Percentiles rank a stretch among this genome's conserved stretches.
Evolutionary conservation across 176 grass and related monocot species (phyloP).

Genomic region (Paspalum vaginatum): DNA sequence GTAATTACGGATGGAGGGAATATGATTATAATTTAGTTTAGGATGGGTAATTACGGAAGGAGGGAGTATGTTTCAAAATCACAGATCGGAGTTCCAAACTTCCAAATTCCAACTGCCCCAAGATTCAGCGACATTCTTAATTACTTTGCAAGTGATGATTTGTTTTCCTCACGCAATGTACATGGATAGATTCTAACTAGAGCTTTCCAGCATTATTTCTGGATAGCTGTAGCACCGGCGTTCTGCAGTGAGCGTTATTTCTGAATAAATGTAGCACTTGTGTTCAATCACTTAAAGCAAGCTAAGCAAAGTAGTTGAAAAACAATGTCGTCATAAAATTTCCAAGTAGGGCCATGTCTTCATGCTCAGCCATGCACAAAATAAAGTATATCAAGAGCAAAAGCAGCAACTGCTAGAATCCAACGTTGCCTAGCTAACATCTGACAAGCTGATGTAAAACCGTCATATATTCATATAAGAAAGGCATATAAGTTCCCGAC

Average conservation of each 20-base stretch:
- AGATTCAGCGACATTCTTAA: neutral
- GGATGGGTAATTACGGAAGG: too few species aligned
- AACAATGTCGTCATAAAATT: neutral
- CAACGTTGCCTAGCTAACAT: neutral
- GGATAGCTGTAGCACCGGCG: too few species aligned
- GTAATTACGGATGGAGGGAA: too few species aligned
- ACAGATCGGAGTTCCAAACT: neutral
- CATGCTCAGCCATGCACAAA: neutral
- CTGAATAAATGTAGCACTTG: neutral
- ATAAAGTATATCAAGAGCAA: neutral
- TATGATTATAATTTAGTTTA: neutral
- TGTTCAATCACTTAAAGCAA: neutral
- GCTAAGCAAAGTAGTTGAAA: neutral
- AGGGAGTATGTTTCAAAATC: neutral
- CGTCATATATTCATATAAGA: constrained; percentile 50
- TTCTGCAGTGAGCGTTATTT: neutral
- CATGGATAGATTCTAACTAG: neutral
- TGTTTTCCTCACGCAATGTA: neutral
- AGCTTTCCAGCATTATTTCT: neutral
- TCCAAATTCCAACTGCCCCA: neutral
- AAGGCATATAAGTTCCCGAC: constrained; percentile 38
- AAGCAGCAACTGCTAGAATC: constrained; percentile 1
- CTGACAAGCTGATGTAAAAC: constrained; percentile 41
- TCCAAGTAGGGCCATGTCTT: neutral
- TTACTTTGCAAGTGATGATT: neutral